Percentiles rank a stretch among this genome's conserved stretches.
Evolutionary conservation across 768 basidiomycete species (phyloP).

Genomic region (Phaffia tasmanica): DNA sequence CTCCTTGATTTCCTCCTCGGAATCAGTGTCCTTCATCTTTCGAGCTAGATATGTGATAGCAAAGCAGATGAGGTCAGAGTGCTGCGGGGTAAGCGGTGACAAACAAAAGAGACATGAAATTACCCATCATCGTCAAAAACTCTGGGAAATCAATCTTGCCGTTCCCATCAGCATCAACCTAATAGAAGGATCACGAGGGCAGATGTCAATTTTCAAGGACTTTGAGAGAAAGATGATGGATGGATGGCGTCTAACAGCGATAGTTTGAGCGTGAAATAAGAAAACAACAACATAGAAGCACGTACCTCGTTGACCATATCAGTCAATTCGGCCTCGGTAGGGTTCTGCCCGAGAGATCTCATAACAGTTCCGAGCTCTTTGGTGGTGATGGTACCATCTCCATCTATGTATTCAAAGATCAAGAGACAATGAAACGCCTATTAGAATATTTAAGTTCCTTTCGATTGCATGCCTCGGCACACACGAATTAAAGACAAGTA

Average conservation of each 20-base stretch:
- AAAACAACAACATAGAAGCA: not conserved
- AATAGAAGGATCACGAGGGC: not conserved
- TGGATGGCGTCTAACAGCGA: not conserved
- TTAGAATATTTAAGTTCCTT: too few relatives aligned
- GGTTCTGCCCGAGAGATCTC: constrained; percentile 86
- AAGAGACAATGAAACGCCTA: not conserved
- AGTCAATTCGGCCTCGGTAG: constrained; percentile 78
- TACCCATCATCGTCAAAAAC: constrained; percentile 72
- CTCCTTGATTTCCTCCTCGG: constrained; percentile 88
- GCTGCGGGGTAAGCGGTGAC: not conserved
- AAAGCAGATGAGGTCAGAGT: not conserved
- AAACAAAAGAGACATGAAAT: not conserved
- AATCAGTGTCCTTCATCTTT: constrained; percentile 83
- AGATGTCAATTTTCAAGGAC: not conserved
- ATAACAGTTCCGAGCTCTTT: constrained; percentile 85
- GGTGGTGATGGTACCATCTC: constrained; percentile 86
- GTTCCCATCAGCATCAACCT: constrained; percentile 75
- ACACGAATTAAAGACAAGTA: not conserved
- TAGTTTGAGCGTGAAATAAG: not conserved
- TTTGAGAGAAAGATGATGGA: not conserved
- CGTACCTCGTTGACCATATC: constrained; percentile 82
- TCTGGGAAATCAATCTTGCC: constrained; percentile 77
- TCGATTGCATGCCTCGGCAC: not conserved
- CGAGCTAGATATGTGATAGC: constrained; percentile 37
- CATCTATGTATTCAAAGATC: constrained; percentile 48